A percentile compares a stretch with the other conserved stretches of the same genome.
These are phyloP conservation scores for Colletotrichum caudatum DNA, from an alignment of 2,329 filamentous ascomycete genomes.

Conservation along the genomic window DNA sequence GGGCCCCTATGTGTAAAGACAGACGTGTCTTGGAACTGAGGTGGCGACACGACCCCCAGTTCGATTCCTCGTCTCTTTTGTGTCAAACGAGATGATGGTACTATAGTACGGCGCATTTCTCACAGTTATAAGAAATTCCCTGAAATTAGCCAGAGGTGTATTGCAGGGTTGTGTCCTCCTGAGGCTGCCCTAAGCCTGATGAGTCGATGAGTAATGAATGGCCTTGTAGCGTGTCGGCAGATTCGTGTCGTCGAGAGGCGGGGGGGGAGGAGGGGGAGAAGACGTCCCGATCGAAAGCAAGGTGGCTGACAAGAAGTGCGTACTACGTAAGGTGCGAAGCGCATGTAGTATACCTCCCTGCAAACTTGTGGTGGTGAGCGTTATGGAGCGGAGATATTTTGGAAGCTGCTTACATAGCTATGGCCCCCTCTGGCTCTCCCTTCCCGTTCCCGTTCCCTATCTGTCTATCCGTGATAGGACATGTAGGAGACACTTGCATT, in stretches of 20 bases:
- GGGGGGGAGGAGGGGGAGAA: too few relatives aligned
- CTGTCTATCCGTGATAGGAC: conserved; percentile 15
- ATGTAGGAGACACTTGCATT: conserved; percentile 8
- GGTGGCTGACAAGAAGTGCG: not conserved
- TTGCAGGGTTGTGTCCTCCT: not conserved
- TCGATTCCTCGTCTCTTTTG: conserved; percentile 31
- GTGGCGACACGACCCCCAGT: conserved; percentile 15
- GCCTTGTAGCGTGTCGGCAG: not conserved
- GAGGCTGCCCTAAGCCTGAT: not conserved
- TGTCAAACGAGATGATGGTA: conserved; percentile 32
- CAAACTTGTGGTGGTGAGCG: not conserved
- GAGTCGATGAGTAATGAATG: not conserved
- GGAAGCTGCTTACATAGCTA: conserved; percentile 32
- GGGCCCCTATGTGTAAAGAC: not conserved
- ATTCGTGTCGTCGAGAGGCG: not conserved
- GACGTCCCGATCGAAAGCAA: not conserved
- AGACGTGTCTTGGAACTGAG: conserved; percentile 25
- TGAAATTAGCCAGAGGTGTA: conserved; percentile 6
- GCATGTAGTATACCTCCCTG: not conserved
- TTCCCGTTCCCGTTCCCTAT: conserved; percentile 23
- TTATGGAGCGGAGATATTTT: not conserved
- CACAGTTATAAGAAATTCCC: conserved; percentile 19
- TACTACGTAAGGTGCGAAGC: not conserved
- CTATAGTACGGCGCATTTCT: conserved; percentile 14
- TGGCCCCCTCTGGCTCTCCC: conserved; percentile 14